Evolutionary conservation across 2,329 filamentous ascomycete species (phyloP).

Genomic region (Penicillium sclerotigenum): DNA sequence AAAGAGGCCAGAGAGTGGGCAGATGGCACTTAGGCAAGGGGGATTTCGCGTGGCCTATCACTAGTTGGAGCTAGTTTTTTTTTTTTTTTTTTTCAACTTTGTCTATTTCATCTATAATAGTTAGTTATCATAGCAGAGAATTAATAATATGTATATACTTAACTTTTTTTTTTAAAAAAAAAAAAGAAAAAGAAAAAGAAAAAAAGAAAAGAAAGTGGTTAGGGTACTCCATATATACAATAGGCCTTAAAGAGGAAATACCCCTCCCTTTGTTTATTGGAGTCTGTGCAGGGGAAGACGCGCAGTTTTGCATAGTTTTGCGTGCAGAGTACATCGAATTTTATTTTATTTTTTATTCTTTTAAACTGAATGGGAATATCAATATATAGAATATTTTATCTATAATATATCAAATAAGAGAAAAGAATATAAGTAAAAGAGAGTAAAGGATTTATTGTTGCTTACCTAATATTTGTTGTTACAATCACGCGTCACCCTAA

Average conservation of each 20-base stretch:
- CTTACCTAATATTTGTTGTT: conserved; percentile 11
- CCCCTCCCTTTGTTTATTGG: neutral
- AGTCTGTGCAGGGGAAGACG: conserved; percentile 1
- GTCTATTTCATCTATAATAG: too few relatives aligned
- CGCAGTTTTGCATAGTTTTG: neutral
- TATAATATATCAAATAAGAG: too few relatives aligned
- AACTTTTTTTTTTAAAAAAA: too few relatives aligned
- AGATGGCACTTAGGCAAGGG: conserved; percentile 4
- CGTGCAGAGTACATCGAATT: too few relatives aligned
- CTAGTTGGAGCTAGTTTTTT: neutral
- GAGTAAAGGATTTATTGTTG: neutral
- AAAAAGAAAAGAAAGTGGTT: neutral
- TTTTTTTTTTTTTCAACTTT: too few relatives aligned
- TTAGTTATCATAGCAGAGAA: too few relatives aligned
- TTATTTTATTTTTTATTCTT: too few relatives aligned
- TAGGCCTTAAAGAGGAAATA: neutral
- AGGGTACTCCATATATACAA: too few relatives aligned
- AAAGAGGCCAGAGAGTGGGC: neutral
- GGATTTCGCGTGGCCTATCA: conserved; percentile 7
- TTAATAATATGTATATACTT: too few relatives aligned
- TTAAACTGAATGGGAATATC: too few relatives aligned
- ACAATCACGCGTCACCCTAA: conserved; percentile 12
- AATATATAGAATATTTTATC: too few relatives aligned
- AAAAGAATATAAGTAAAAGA: too few relatives aligned
- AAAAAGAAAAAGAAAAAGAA: neutral